A percentile compares a stretch with the other conserved stretches of the same genome.
Conservation (phyloP, 169 alveolate genomes). For the Babesia bigemina region DNA sequence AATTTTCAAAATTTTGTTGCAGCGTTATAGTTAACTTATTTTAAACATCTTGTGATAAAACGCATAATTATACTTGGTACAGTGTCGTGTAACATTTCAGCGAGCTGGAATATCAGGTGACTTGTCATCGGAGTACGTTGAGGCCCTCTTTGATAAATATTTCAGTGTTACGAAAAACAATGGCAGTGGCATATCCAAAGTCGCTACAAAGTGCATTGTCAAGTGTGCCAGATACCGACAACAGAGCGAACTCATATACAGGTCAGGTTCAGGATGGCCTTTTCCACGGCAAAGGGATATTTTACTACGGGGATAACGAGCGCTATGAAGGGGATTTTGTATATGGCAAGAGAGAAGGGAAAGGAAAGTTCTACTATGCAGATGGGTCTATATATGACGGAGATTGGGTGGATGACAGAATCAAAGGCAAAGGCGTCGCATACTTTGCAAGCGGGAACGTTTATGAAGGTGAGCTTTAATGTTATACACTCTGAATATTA, state of each 20-base stretch:
- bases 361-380: conserved; percentile 89
- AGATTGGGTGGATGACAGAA: conserved; percentile 92
- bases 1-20: too few relatives aligned
- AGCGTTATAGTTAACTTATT: too few relatives aligned
- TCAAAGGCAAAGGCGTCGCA: conserved; percentile 92
- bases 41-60: too few relatives aligned
- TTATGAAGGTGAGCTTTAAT: conserved; percentile 72
- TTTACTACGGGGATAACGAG: conserved; percentile 87
- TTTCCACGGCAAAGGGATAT: conserved; percentile 89
- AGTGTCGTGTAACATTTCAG: too few relatives aligned
- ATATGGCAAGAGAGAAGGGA: conserved; percentile 92
- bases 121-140: too few relatives aligned
- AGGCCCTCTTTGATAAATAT: too few relatives aligned
- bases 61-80: too few relatives aligned
- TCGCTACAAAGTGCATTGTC: conserved; percentile 16
- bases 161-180: too few relatives aligned
- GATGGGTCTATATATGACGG: conserved; percentile 95
- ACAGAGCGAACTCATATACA: conserved; percentile 82
- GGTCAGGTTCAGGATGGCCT: conserved; percentile 91
- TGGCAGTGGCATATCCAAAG: too few relatives aligned
- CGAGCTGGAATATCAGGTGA: too few relatives aligned
- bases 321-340: conserved; percentile 95
- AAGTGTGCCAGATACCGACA: conserved; percentile 15
- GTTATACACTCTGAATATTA: conserved; percentile 7
- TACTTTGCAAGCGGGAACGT: conserved; percentile 88